Evolutionary conservation across 2,329 filamentous ascomycete species (phyloP), one percentile per base, ranked within the genome.

Genomic region (Aspergillus piperis): DNA sequence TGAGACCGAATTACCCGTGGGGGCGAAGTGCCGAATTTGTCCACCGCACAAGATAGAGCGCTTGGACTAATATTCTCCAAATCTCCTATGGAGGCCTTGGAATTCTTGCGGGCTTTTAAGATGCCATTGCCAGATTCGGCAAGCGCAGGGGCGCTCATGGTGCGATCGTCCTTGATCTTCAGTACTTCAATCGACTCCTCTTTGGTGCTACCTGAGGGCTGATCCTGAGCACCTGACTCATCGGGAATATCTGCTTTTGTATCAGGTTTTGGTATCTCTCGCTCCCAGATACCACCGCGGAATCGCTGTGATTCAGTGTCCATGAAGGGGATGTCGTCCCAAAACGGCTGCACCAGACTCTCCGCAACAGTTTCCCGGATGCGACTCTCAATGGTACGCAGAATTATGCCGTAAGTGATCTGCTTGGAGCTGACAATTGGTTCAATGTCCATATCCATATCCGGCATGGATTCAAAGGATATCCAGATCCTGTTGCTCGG

Each of bases 401-500:
- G 83, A 58, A 99, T 95, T 61, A 96, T 85, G 1, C 89, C 91
- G 75, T 96, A 98, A 0, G 95, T 98, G 65, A 99, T 96, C 73
- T 98, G 94, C 60, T 94, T 87, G 13, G 92, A 90, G 78, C 93
- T 96, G 54, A 99, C 92, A 67, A 99, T 93, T 3, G 95, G 95
- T 73, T 98, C 92, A 47, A 98, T 91, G n/a, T 87, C 87, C 83
- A 97, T 88, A 63, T 96, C 92, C 80, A 99, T 90, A 71, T 94
- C 93, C 17, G 95, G 95, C 83, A 92, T 91, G n/a, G 87, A 87
- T 73, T 96, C 91, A 72, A 99, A 99, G 0, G 92, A 89, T 66
- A 98, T 86, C 95, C 95, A 99, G n/a, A 96, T 76, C 42, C 95
- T 87, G 74, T 99, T 99, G 75, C 92, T 97, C 0, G 95, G 95